Evolutionary conservation across 441 rosid genomes (phyloP).

Genomic region (Bruguiera hainesii): DNA sequence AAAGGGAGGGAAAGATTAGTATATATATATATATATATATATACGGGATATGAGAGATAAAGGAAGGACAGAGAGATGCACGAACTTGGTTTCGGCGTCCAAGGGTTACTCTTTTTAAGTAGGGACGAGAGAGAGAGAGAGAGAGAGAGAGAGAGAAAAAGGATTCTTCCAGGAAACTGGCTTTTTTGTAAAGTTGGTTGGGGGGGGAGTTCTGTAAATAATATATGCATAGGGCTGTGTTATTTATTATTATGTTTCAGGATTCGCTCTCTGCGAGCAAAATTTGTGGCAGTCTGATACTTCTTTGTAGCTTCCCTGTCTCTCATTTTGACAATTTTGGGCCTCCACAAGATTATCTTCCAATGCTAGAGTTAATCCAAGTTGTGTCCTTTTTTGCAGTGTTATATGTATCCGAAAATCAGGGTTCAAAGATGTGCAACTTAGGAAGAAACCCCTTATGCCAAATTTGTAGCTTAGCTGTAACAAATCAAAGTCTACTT

Average conservation of each 20-base stretch:
- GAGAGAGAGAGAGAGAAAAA: background rate
- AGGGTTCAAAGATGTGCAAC: too few relatives aligned
- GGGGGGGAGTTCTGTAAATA: slow-evolving; percentile 21
- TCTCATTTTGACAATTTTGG: slow-evolving; percentile 27
- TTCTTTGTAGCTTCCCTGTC: slow-evolving; percentile 16
- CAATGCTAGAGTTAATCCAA: too few relatives aligned
- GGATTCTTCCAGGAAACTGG: slow-evolving; percentile 53
- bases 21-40: background rate
- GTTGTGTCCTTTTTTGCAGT: too few relatives aligned
- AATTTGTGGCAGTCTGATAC: slow-evolving; percentile 12
- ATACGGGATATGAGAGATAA: background rate
- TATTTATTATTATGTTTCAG: background rate
- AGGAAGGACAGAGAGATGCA: slow-evolving; percentile 18
- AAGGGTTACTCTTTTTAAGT: slow-evolving; percentile 3
- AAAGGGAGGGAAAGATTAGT: slow-evolving; percentile 1
- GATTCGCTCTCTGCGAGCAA: slow-evolving; percentile 18
- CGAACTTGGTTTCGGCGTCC: slow-evolving; percentile 28
- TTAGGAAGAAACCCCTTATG: too few relatives aligned
- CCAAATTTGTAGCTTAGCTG: too few relatives aligned
- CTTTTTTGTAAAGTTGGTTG: slow-evolving; percentile 49
- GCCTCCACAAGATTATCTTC: slow-evolving; percentile 4
- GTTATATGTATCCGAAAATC: too few relatives aligned
- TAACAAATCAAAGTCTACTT: too few relatives aligned
- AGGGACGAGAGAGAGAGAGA: background rate
- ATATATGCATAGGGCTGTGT: slow-evolving; percentile 10